Evolutionary conservation across 805 yeast genomes (phyloP).

Genomic region (Starmerella tilneyi): DNA sequence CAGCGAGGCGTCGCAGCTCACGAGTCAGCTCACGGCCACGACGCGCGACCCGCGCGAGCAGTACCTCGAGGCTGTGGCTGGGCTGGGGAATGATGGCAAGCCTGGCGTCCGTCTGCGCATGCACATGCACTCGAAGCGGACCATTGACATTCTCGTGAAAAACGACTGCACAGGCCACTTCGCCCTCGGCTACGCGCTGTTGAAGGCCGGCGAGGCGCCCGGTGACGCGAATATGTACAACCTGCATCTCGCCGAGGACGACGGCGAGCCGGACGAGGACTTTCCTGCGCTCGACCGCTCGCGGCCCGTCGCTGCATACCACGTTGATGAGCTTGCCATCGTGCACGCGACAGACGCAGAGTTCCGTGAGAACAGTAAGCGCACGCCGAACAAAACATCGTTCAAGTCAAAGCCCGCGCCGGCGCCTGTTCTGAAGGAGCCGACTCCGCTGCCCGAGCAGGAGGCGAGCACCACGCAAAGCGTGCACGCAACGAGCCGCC

Average conservation of each 20-base stretch:
- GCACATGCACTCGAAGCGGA: slow-evolving; percentile 30
- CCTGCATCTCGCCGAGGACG: slow-evolving; percentile 79
- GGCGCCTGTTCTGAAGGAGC: not conserved
- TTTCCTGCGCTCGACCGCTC: slow-evolving; percentile 78
- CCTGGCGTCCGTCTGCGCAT: slow-evolving; percentile 26
- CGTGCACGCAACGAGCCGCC: not conserved
- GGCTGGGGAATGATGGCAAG: slow-evolving; percentile 9
- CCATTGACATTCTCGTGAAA: slow-evolving; percentile 31
- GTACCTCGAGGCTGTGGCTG: slow-evolving; percentile 22
- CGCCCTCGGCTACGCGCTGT: slow-evolving; percentile 46
- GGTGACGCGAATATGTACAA: slow-evolving; percentile 62
- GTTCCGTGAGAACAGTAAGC: slow-evolving; percentile 27
- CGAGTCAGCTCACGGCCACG: slow-evolving; percentile 9
- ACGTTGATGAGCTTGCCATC: slow-evolving; percentile 72
- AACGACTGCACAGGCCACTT: slow-evolving; percentile 41
- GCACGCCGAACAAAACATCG: slow-evolving; percentile 29
- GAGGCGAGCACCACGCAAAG: too few relatives aligned
- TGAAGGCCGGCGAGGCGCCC: slow-evolving; percentile 26
- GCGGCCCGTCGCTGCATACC: slow-evolving; percentile 56
- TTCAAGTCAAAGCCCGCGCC: slow-evolving; percentile 4
- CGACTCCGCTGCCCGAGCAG: not conserved
- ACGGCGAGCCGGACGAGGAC: slow-evolving; percentile 79
- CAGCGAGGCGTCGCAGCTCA: slow-evolving; percentile 13
- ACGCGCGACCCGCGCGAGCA: slow-evolving; percentile 24
- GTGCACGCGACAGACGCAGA: slow-evolving; percentile 42